Evolutionary conservation across 805 yeast species (phyloP).

Genomic region (Suhomyces xylopsoci): DNA sequence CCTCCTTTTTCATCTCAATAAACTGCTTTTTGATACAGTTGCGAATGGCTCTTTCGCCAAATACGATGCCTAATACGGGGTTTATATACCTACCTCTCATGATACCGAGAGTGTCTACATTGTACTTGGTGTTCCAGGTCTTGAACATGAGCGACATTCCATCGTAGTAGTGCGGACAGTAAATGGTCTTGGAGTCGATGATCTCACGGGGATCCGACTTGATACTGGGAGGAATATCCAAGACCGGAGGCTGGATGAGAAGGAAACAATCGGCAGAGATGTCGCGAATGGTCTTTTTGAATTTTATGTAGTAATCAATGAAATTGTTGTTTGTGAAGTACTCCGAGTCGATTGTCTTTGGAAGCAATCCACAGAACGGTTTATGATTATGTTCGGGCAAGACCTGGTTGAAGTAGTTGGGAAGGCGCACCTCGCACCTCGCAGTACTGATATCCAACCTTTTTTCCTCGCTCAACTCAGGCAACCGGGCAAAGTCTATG

Average conservation of each 20-base stretch:
- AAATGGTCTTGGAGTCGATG: conserved; percentile 64
- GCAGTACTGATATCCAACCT: conserved; percentile 17
- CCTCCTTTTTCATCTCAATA: conserved; percentile 62
- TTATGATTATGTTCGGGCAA: conserved; percentile 32
- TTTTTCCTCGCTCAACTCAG: conserved; percentile 26
- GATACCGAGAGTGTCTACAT: conserved; percentile 87
- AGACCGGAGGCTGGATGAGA: conserved; percentile 78
- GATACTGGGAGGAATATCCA: conserved; percentile 70
- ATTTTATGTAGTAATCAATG: conserved; percentile 56
- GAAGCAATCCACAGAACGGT: conserved; percentile 4
- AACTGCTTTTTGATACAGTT: conserved; percentile 70
- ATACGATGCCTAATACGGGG: conserved; percentile 71
- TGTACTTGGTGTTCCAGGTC: conserved; percentile 78
- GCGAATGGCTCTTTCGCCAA: conserved; percentile 79
- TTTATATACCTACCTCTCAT: conserved; percentile 72
- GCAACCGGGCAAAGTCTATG: conserved; percentile 19
- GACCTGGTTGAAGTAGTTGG: conserved; percentile 31
- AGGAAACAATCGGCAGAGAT: conserved; percentile 47
- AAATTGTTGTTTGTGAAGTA: conserved; percentile 65
- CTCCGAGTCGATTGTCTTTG: conserved; percentile 23
- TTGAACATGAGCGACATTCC: conserved; percentile 92
- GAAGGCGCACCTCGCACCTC: conserved; percentile 25
- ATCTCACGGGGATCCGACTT: conserved; percentile 44
- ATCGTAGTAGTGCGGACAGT: conserved; percentile 90
- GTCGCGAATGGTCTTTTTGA: conserved; percentile 47